Conservation (phyloP, 2,329 filamentous ascomycete species). For the Zelopaecilomyces penicillatus region DNA sequence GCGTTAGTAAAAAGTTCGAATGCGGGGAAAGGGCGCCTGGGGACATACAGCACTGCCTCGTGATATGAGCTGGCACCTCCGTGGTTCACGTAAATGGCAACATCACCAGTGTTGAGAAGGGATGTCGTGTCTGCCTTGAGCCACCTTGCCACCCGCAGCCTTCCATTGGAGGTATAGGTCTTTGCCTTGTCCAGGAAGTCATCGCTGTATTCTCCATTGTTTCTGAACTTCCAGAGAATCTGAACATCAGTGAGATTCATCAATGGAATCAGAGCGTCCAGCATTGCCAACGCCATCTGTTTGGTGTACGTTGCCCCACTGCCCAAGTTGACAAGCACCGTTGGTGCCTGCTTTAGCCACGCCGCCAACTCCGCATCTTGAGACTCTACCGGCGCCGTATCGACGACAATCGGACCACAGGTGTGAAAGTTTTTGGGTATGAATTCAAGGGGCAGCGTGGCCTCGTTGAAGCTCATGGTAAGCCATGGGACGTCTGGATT, state of each 20-base stretch:
- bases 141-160: conserved; percentile 19
- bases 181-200: conserved; percentile 7
- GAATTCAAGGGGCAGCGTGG: conserved; percentile 27
- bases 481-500: conserved; percentile 18
- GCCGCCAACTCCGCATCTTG: conserved; percentile 32
- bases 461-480: conserved; percentile 15
- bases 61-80: conserved; percentile 33
- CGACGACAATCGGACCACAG: conserved; percentile 38
- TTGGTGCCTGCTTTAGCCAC: conserved; percentile 35
- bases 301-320: conserved; percentile 24
- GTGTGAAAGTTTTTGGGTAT: conserved; percentile 19
- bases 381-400: conserved; percentile 24
- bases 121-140: conserved; percentile 21
- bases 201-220: conserved; percentile 8
- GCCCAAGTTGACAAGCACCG: conserved; percentile 40
- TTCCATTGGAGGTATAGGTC: conserved; percentile 10
- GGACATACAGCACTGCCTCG: conserved; percentile 17
- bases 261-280: conserved; percentile 12
- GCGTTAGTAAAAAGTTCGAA: neutral
- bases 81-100: conserved; percentile 28
- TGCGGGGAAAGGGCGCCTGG: neutral
- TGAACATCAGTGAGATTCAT: conserved; percentile 17
- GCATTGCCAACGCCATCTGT: conserved; percentile 19
- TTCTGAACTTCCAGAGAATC: conserved; percentile 26
- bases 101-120: conserved; percentile 25